Percentiles rank a stretch among this genome's conserved stretches.
phyloP scores from a whole-genome alignment of 805 yeast genomes.

The Ascoidea tarda region DNA sequence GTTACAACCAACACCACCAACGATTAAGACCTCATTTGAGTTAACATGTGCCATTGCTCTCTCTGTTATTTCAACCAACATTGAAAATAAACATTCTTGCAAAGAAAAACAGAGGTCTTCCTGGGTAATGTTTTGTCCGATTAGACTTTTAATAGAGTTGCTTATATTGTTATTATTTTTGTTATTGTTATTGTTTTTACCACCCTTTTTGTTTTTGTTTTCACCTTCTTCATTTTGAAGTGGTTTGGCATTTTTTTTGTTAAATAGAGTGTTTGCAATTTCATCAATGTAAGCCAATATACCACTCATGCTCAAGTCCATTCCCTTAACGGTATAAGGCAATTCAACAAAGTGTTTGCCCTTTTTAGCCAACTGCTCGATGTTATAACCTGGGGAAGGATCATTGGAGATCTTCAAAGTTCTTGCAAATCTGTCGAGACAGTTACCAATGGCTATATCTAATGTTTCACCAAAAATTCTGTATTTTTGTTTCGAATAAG shows the following conservation, averaged over 20 bases:
- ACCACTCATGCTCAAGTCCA: conserved; percentile 97
- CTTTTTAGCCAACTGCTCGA: conserved; percentile 81
- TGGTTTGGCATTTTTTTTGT: conserved; percentile 23
- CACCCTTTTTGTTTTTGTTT: no score
- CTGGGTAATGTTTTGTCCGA: conserved; percentile 41
- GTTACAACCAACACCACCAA: conserved; percentile 98
- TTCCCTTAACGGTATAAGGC: conserved; percentile 96
- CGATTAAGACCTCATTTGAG: conserved; percentile 78
- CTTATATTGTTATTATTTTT: conserved; percentile 11
- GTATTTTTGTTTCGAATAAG: conserved; percentile 85
- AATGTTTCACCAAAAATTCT: conserved; percentile 98
- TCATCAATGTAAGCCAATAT: conserved; percentile 75
- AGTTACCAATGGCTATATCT: conserved; percentile 96
- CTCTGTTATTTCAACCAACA: conserved; percentile 96
- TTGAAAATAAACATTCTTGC: conserved; percentile 86
- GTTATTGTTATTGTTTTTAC: conserved; percentile 15
- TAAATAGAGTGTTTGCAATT: conserved; percentile 60
- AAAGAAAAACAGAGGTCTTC: conserved; percentile 88
- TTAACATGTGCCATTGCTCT: conserved; percentile 97
- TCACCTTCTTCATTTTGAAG: conserved; percentile 9
- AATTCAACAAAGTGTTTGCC: conserved; percentile 46
- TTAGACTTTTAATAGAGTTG: conserved; percentile 3
- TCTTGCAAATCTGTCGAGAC: conserved; percentile 91
- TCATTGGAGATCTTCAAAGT: conserved; percentile 77
- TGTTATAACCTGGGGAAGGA: conserved; percentile 96